Percentiles rank a stretch among this genome's conserved stretches.
phyloP scores from a whole-genome alignment of 106 monocot species.

The Allium cepa region DNA sequence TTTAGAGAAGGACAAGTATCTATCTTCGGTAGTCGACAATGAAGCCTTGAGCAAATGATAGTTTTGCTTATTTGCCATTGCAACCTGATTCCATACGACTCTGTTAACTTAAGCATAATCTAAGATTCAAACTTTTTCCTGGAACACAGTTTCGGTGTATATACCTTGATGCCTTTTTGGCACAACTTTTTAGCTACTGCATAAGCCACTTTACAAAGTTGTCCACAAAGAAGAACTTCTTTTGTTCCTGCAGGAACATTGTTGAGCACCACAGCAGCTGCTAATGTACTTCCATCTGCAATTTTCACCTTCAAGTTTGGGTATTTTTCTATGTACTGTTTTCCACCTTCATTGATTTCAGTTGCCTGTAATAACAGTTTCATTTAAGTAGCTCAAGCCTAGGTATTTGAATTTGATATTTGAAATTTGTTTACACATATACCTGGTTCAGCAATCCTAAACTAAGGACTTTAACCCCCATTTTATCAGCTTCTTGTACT shows the following conservation, averaged over 20 bases:
- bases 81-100: constrained; percentile 31
- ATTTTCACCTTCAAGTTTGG: constrained; percentile 70
- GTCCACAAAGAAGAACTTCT: constrained; percentile 51
- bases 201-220: constrained; percentile 45
- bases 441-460: constrained; percentile 67
- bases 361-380: constrained; percentile 25
- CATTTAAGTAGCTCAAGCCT: too few relatives aligned
- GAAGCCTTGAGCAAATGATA: constrained; percentile 44
- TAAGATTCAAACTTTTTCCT: not conserved
- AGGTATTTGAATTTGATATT: not conserved
- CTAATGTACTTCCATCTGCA: constrained; percentile 74
- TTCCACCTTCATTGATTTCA: constrained; percentile 58
- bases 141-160: too few relatives aligned
- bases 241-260: constrained; percentile 50
- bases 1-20: constrained; percentile 26
- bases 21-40: constrained; percentile 15
- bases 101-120: not conserved
- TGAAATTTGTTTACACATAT: not conserved
- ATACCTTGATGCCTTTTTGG: constrained; percentile 54
- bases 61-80: constrained; percentile 41
- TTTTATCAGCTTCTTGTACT: constrained; percentile 55
- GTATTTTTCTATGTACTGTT: constrained; percentile 55
- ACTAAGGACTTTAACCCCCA: constrained; percentile 54
- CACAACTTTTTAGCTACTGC: constrained; percentile 36
- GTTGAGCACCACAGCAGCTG: constrained; percentile 61